These are phyloP conservation scores for Chytriomyces confervae DNA, from an alignment of 192 early-diverging fungal species.

Conservation along the genomic window DNA sequence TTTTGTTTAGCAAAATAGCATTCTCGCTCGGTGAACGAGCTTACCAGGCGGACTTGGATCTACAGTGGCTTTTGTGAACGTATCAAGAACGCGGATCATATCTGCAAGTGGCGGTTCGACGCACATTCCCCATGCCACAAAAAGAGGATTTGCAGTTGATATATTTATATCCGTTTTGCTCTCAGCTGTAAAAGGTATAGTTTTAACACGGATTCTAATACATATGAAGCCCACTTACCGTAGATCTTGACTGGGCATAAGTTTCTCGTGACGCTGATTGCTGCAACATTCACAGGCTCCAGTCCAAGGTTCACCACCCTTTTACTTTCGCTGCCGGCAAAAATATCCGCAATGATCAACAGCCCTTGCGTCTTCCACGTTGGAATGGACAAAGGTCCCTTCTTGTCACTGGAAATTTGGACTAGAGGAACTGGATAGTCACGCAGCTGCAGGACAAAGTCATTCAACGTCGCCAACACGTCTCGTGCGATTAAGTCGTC, in stretches of 20 bases:
- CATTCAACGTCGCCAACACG: conserved; percentile 35
- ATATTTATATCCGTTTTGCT: conserved; percentile 18
- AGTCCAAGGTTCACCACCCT: conserved; percentile 44
- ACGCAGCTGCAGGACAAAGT: conserved; percentile 40
- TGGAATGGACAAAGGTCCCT: background rate
- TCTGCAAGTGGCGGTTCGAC: conserved; percentile 54
- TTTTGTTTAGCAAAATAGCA: background rate
- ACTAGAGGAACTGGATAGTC: conserved; percentile 53
- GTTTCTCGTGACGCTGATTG: conserved; percentile 44
- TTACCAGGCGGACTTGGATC: conserved; percentile 55
- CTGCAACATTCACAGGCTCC: conserved; percentile 18
- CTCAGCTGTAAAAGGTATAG: background rate
- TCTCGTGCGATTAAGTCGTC: conserved; percentile 54
- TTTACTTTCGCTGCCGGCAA: conserved; percentile 36
- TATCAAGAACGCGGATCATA: conserved; percentile 55
- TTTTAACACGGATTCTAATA: background rate
- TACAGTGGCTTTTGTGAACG: conserved; percentile 53
- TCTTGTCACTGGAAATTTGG: conserved; percentile 28
- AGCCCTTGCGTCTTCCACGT: conserved; percentile 55
- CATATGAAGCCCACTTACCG: background rate
- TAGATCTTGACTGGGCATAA: conserved; percentile 61
- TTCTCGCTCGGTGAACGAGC: background rate
- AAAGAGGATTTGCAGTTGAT: conserved; percentile 8
- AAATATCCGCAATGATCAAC: conserved; percentile 56
- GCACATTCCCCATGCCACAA: conserved; percentile 32